phyloP scores from a whole-genome alignment of 345 rosid genomes.

The Laguncularia racemosa region DNA sequence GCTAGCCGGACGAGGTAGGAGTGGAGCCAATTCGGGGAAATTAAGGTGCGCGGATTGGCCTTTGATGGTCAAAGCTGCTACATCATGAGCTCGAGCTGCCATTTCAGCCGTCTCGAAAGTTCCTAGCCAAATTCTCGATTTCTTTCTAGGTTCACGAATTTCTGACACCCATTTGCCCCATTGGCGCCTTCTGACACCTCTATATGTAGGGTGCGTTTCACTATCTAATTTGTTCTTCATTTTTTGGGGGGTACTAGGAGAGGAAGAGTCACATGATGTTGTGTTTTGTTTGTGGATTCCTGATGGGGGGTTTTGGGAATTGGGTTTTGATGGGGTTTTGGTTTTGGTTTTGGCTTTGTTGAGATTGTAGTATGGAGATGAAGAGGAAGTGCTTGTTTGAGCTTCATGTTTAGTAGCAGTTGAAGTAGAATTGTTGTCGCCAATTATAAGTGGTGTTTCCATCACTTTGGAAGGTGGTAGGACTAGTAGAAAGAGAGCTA shows the following conservation, averaged over 20 bases:
- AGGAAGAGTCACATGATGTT: not conserved
- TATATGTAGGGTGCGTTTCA: constrained; percentile 39
- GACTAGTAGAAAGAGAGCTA: too few relatives aligned
- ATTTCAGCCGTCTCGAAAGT: constrained; percentile 83
- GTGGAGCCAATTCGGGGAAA: constrained; percentile 57
- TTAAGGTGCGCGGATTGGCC: constrained; percentile 71
- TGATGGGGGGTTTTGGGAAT: too few relatives aligned
- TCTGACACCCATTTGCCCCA: constrained; percentile 99
- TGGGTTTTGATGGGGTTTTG: too few relatives aligned
- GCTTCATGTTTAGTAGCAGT: constrained; percentile 3
- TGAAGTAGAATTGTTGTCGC: too few relatives aligned
- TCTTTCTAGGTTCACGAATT: constrained; percentile 82
- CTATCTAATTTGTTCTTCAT: constrained; percentile 5
- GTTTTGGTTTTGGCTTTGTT: too few relatives aligned
- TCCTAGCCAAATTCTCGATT: constrained; percentile 93
- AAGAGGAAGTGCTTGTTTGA: constrained; percentile 11
- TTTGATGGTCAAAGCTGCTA: constrained; percentile 72
- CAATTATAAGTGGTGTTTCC: constrained; percentile 4
- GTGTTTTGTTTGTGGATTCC: too few relatives aligned
- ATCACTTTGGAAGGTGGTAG: not conserved
- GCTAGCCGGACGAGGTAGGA: constrained; percentile 61
- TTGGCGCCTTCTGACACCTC: constrained; percentile 85
- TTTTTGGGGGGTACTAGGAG: not conserved
- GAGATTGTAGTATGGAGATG: not conserved
- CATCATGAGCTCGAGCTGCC: constrained; percentile 98